A percentile compares a stretch with the other conserved stretches of the same genome.
These are phyloP conservation scores for Paxillus involutus DNA, from an alignment of 768 basidiomycete genomes.

Conservation along the genomic window DNA sequence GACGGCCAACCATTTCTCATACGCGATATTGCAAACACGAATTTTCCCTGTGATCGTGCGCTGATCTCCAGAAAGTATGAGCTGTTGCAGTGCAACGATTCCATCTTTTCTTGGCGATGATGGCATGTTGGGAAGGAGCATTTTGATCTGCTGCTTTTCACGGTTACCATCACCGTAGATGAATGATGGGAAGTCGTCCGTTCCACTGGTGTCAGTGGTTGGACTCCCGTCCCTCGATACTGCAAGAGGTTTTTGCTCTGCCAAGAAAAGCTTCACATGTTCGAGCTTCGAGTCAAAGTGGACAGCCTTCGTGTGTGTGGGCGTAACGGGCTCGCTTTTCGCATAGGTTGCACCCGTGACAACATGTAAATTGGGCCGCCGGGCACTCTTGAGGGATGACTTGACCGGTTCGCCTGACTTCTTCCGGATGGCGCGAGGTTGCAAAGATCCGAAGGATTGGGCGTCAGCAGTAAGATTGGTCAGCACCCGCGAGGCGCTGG, in stretches of 20 bases:
- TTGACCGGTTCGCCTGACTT: constrained; percentile 94
- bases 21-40: constrained; percentile 83
- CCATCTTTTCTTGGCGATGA: constrained; percentile 34
- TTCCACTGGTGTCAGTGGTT: constrained; percentile 76
- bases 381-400: constrained; percentile 79
- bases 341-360: constrained; percentile 46
- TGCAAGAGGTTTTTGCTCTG: constrained; percentile 92
- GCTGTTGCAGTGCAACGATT: constrained; percentile 54
- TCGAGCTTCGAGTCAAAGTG: constrained; percentile 93
- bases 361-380: constrained; percentile 53
- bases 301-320: constrained; percentile 77
- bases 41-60: constrained; percentile 68
- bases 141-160: constrained; percentile 43
- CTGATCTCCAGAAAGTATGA: constrained; percentile 52
- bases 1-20: constrained; percentile 82
- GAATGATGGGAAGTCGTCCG: constrained; percentile 76
- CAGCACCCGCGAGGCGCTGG: constrained; percentile 1
- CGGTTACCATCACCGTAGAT: constrained; percentile 50
- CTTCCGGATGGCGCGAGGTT: constrained; percentile 65
- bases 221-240: constrained; percentile 92
- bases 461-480: not conserved
- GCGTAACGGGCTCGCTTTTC: constrained; percentile 82
- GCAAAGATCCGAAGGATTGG: constrained; percentile 8
- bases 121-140: constrained; percentile 73
- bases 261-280: constrained; percentile 91